Evolutionary conservation across 441 rosid genomes (phyloP).

Genomic region (Pelargonium cotyledonis): DNA sequence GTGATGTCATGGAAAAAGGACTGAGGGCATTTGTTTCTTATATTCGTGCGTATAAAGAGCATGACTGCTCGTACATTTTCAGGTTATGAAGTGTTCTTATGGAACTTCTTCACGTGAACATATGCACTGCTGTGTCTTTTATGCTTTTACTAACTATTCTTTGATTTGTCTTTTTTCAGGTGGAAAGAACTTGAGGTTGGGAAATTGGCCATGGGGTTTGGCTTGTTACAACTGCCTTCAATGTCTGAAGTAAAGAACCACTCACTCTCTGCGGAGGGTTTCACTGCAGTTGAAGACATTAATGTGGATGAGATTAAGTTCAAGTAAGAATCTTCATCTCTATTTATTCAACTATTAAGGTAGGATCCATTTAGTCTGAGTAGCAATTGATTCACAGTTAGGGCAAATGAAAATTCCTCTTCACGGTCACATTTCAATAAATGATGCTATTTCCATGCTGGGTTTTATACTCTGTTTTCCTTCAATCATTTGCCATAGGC

Average conservation of each 20-base stretch:
- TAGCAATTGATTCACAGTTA: background rate
- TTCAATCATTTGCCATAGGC: background rate
- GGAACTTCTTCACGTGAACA: background rate
- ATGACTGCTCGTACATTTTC: conserved; percentile 68
- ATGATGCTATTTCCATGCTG: background rate
- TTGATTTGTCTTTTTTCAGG: conserved; percentile 29
- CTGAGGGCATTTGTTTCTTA: conserved; percentile 76
- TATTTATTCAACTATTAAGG: background rate
- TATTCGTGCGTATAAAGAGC: conserved; percentile 83
- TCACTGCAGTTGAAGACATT: conserved; percentile 56
- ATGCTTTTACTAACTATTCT: background rate
- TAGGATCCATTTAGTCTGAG: background rate
- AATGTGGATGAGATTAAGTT: conserved; percentile 65
- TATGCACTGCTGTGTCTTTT: background rate
- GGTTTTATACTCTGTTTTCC: background rate
- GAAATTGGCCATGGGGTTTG: conserved; percentile 89
- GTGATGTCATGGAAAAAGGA: conserved; percentile 90
- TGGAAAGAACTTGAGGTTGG: conserved; percentile 84
- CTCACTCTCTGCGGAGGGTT: conserved; percentile 62
- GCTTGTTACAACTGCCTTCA: conserved; percentile 73
- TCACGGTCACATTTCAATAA: too few species aligned
- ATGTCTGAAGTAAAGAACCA: conserved; percentile 75
- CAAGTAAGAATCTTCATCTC: conserved; percentile 41
- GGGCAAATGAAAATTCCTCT: too few species aligned
- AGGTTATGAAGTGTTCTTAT: conserved; percentile 31